These are phyloP conservation scores for Collybia sordida DNA, from an alignment of 768 basidiomycete genomes.

Conservation along the genomic window DNA sequence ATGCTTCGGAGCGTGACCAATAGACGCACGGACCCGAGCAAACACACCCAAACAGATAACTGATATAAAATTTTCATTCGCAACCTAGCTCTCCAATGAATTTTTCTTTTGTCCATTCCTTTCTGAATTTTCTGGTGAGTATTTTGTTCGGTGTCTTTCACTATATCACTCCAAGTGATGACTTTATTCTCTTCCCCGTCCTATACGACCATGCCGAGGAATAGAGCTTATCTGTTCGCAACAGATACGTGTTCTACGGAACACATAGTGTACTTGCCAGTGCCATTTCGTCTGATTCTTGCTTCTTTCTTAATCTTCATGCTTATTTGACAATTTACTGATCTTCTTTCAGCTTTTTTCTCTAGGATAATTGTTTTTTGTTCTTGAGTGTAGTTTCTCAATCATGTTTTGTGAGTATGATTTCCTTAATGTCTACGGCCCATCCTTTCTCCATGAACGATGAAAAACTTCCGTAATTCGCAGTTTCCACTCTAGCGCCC, in stretches of 20 bases:
- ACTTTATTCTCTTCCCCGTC: conserved; percentile 91
- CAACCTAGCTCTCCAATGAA: neutral
- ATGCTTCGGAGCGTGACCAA: too few species aligned
- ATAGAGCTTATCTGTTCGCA: conserved; percentile 78
- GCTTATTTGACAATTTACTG: neutral
- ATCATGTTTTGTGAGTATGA: neutral
- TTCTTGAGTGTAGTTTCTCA: conserved; percentile 2
- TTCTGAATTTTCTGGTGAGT: neutral
- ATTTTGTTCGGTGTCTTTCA: neutral
- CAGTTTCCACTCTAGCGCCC: conserved; percentile 70
- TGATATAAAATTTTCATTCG: neutral
- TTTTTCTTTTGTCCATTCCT: neutral
- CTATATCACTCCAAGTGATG: conserved; percentile 35
- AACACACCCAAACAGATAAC: neutral
- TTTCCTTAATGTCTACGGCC: neutral
- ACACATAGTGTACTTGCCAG: conserved; percentile 84
- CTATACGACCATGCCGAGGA: conserved; percentile 87
- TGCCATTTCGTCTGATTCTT: conserved; percentile 78
- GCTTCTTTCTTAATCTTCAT: neutral
- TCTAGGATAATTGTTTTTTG: too few species aligned
- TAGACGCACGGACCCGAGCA: conserved; percentile 1
- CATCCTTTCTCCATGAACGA: conserved; percentile 29
- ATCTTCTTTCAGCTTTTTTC: conserved; percentile 7
- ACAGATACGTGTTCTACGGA: conserved; percentile 61
- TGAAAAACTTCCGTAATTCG: conserved; percentile 73